phyloP scores from a whole-genome alignment of 1,284 basidiomycete species.

The Schizopora paradoxa region DNA sequence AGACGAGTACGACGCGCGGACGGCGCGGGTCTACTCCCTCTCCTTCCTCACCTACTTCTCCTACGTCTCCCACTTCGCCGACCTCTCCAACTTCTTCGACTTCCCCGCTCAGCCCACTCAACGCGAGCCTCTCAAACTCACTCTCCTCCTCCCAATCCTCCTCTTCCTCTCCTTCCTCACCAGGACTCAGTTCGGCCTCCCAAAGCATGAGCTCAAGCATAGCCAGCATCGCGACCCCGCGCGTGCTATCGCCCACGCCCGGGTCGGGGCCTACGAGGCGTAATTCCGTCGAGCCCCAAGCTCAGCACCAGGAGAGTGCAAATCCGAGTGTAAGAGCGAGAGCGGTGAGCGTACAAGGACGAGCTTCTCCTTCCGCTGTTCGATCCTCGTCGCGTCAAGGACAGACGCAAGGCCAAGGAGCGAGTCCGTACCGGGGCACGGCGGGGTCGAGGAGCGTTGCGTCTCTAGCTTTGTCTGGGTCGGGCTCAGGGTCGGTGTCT shows the following conservation, averaged over 20 bases:
- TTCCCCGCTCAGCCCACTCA: neutral
- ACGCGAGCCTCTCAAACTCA: slow-evolving; percentile 3
- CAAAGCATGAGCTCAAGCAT: slow-evolving; percentile 1
- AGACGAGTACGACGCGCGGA: too few relatives aligned
- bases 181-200: slow-evolving; percentile 5
- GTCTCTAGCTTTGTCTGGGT: neutral
- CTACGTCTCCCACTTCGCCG: slow-evolving; percentile 5
- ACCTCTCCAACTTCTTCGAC: slow-evolving; percentile 5
- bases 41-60: slow-evolving; percentile 7
- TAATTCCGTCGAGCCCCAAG: slow-evolving; percentile 1
- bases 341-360: too few relatives aligned
- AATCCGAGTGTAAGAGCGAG: neutral
- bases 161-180: neutral
- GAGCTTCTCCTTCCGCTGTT: too few relatives aligned
- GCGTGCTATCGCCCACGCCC: neutral
- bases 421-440: neutral
- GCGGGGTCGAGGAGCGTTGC: neutral
- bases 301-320: neutral
- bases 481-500: slow-evolving; percentile 10
- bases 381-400: too few relatives aligned
- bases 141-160: neutral
- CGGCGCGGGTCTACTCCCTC: slow-evolving; percentile 9
- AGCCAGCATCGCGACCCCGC: neutral
- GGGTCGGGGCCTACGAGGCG: neutral
- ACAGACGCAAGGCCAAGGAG: too few relatives aligned